Evolutionary conservation across 2,329 filamentous ascomycete species (phyloP).

Genomic region (Neonectria faginata): DNA sequence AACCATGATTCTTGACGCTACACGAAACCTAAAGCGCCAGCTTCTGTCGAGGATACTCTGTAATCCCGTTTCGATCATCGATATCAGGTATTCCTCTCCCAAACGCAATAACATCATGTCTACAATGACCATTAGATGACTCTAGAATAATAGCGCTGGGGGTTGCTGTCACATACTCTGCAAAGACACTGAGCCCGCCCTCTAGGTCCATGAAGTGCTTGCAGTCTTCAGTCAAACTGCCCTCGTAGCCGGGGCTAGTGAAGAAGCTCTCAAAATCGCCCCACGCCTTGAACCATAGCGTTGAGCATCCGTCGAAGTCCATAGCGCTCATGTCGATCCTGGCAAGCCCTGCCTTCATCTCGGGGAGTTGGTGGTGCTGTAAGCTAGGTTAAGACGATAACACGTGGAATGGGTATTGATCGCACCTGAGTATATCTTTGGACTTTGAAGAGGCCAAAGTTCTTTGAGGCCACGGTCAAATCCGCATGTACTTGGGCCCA

Average conservation of each 20-base stretch:
- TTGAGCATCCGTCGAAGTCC: constrained; percentile 39
- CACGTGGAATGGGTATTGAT: background rate
- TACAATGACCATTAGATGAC: constrained; percentile 1
- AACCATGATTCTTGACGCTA: too few species aligned
- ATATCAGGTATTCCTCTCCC: constrained; percentile 30
- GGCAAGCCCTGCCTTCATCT: constrained; percentile 23
- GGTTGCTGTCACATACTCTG: constrained; percentile 21
- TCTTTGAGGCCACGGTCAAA: constrained; percentile 31
- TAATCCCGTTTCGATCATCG: constrained; percentile 32
- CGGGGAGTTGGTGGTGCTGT: constrained; percentile 36
- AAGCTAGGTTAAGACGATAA: background rate
- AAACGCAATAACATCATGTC: constrained; percentile 30
- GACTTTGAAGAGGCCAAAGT: constrained; percentile 32
- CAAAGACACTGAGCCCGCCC: constrained; percentile 28
- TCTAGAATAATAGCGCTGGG: background rate
- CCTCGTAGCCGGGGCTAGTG: constrained; percentile 16
- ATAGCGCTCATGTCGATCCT: constrained; percentile 29
- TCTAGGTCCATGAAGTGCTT: constrained; percentile 30
- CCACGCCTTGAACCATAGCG: constrained; percentile 35
- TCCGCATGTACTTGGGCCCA: constrained; percentile 36
- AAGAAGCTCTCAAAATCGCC: constrained; percentile 35
- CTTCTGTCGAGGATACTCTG: background rate
- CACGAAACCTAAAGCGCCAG: background rate
- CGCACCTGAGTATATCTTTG: constrained; percentile 35
- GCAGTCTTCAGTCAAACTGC: constrained; percentile 26